phyloP scores from a whole-genome alignment of 1,284 basidiomycete species.

The Psilocybe mexicana region DNA sequence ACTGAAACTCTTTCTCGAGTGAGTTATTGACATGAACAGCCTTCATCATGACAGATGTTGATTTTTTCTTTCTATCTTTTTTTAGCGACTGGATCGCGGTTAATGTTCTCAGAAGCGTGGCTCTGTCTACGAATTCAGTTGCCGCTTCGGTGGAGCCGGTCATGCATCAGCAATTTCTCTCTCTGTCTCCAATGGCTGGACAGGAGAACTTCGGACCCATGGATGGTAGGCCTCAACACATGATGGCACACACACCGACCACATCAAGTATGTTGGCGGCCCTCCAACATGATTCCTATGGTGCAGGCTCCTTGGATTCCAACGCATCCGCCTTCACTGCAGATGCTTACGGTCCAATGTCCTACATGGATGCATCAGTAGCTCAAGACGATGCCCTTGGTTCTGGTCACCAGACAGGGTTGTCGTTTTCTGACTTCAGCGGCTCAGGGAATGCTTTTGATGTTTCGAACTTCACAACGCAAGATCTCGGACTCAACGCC shows the following conservation, averaged over 20 bases:
- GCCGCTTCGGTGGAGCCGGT: conserved; percentile 87
- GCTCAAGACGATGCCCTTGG: conserved; percentile 60
- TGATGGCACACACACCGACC: conserved; percentile 76
- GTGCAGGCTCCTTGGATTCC: conserved; percentile 61
- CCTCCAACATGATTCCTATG: conserved; percentile 73
- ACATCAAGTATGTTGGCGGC: conserved; percentile 87
- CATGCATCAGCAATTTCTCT: conserved; percentile 84
- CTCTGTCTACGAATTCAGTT: conserved; percentile 84
- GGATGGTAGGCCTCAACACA: conserved; percentile 52
- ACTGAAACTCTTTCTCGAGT: conserved; percentile 87
- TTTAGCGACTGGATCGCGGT: conserved; percentile 85
- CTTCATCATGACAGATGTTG: conserved; percentile 18
- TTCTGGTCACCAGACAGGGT: conserved; percentile 55
- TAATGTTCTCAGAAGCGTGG: conserved; percentile 82
- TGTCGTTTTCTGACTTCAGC: conserved; percentile 68
- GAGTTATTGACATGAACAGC: conserved; percentile 34
- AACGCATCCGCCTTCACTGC: conserved; percentile 58
- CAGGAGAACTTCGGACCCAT: conserved; percentile 69
- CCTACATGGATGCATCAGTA: conserved; percentile 72
- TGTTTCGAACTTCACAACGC: conserved; percentile 60
- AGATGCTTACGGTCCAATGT: conserved; percentile 66
- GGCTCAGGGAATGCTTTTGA: conserved; percentile 63
- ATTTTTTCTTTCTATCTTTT: conserved; percentile 19
- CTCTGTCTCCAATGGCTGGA: conserved; percentile 77
- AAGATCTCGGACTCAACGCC: conserved; percentile 62